Percentiles rank a stretch among this genome's conserved stretches.
phyloP scores from a whole-genome alignment of 2,329 filamentous ascomycete species.

The Furcasterigmium furcatum region DNA sequence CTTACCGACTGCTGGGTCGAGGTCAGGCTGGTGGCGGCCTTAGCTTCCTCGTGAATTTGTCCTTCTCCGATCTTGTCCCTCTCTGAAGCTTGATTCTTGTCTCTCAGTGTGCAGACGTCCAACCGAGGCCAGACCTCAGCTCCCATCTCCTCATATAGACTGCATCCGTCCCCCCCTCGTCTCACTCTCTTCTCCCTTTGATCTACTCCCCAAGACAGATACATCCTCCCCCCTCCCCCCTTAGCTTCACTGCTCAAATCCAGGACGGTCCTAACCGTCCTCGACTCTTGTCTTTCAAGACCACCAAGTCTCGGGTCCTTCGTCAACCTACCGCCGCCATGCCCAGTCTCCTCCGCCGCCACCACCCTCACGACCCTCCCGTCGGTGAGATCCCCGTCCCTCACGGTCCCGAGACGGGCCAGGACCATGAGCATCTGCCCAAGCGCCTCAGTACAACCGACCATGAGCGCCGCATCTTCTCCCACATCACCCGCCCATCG shows the following conservation, averaged over 20 bases:
- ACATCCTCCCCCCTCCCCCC: not conserved
- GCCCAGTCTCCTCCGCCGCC: conserved; percentile 33
- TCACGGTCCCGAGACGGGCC: conserved; percentile 46
- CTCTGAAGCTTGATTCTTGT: no score
- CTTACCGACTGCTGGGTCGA: no score
- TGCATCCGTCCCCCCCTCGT: not conserved
- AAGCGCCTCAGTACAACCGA: conserved; percentile 37
- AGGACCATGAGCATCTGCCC: conserved; percentile 45
- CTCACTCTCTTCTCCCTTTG: not conserved
- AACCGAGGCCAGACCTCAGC: no score
- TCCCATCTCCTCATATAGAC: not conserved
- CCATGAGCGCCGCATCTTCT: conserved; percentile 62
- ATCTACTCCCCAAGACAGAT: not conserved
- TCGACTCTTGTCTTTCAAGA: not conserved
- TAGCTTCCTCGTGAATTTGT: no score
- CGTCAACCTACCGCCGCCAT: conserved; percentile 19
- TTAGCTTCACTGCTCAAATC: not conserved
- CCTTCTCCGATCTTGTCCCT: no score
- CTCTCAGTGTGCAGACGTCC: no score
- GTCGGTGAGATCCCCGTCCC: conserved; percentile 54
- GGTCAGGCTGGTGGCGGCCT: no score
- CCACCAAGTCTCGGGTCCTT: not conserved
- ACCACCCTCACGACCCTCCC: conserved; percentile 34
- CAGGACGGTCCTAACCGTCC: no score
- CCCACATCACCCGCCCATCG: conserved; percentile 78